These are phyloP conservation scores for Cymbidium sinense DNA, from an alignment of 106 monocot species.

Conservation along the genomic window DNA sequence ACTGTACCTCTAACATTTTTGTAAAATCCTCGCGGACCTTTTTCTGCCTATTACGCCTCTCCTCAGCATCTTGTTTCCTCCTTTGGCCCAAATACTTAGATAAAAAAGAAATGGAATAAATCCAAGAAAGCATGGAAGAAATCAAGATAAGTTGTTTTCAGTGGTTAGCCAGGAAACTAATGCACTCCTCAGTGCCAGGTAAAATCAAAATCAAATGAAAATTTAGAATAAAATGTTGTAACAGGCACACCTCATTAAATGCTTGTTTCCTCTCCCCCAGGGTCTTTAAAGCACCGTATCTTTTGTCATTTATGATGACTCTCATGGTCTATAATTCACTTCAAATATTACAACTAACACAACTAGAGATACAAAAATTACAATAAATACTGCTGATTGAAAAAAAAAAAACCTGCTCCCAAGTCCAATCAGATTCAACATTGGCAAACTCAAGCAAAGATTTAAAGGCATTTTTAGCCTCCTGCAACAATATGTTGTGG, in stretches of 20 bases:
- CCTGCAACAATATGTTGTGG: constrained; percentile 33
- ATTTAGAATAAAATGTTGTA: neutral
- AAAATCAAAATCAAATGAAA: neutral
- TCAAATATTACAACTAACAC: neutral
- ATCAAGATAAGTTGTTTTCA: neutral
- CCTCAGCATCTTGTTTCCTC: constrained; percentile 83
- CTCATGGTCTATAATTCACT: constrained; percentile 66
- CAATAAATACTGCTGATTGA: neutral
- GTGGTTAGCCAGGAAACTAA: neutral
- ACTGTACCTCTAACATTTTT: constrained; percentile 80
- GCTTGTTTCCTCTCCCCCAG: constrained; percentile 98
- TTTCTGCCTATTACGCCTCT: constrained; percentile 80
- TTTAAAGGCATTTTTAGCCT: constrained; percentile 97
- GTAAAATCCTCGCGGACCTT: constrained; percentile 90
- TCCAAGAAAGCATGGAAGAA: neutral
- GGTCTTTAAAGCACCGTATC: constrained; percentile 84
- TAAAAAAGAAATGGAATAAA: neutral
- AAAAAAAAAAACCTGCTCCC: constrained; percentile 76
- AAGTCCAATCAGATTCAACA: constrained; percentile 95
- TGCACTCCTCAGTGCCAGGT: neutral
- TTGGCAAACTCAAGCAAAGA: constrained; percentile 78
- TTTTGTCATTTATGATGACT: constrained; percentile 92
- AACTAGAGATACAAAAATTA: neutral
- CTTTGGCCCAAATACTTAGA: constrained; percentile 90
- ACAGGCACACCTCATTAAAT: constrained; percentile 84